phyloP scores from a whole-genome alignment of 1,139 yeast genomes.

The Pichia kudriavzevii region DNA sequence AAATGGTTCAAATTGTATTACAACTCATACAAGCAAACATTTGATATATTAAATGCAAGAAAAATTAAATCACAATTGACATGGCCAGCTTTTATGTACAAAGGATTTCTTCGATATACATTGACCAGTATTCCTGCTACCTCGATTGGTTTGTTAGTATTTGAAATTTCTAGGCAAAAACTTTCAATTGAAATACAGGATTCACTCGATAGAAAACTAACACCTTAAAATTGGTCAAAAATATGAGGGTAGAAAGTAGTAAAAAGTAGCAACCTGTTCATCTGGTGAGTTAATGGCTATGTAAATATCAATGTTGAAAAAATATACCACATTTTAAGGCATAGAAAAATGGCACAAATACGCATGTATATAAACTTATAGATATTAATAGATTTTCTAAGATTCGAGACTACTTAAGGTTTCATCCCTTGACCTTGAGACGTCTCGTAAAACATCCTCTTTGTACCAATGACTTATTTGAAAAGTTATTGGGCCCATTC shows the following conservation, averaged over 20 bases:
- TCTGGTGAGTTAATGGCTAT: too few relatives aligned
- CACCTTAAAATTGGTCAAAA: neutral
- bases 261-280: too few relatives aligned
- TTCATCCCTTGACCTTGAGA: conserved; percentile 1
- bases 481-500: conserved; percentile 5
- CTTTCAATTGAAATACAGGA: conserved; percentile 25
- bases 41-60: conserved; percentile 47
- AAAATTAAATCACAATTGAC: conserved; percentile 46
- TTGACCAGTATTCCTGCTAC: conserved; percentile 80
- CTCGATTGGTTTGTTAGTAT: conserved; percentile 72
- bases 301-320: too few relatives aligned
- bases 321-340: too few relatives aligned
- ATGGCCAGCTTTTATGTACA: conserved; percentile 65
- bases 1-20: conserved; percentile 47
- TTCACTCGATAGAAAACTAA: conserved; percentile 3
- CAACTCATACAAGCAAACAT: conserved; percentile 68
- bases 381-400: too few relatives aligned
- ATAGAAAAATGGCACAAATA: too few relatives aligned
- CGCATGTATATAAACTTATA: too few relatives aligned
- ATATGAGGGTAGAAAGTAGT: neutral
- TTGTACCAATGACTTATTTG: conserved; percentile 6
- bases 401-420: too few relatives aligned
- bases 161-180: conserved; percentile 65
- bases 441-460: conserved; percentile 2
- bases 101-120: conserved; percentile 70